Evolutionary conservation across 176 grass and related monocot genomes (phyloP).

Genomic region (Themeda triandra): DNA sequence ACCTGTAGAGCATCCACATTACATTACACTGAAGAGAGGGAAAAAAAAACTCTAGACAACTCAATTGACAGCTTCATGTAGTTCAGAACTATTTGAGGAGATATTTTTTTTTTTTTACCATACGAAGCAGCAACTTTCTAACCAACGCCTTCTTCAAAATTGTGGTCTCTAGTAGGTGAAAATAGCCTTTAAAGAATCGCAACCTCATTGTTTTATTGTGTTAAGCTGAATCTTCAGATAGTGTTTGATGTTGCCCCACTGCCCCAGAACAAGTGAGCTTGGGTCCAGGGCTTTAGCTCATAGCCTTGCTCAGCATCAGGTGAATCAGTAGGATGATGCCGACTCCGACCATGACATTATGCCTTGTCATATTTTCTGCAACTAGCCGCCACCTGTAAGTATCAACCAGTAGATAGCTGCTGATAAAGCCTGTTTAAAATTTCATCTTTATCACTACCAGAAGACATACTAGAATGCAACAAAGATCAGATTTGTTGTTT

Average conservation of each 20-base stretch:
- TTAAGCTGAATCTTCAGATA: neutral
- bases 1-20: neutral
- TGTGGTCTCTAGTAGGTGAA: neutral
- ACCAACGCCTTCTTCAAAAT: neutral
- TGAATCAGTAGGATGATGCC: constrained; percentile 58
- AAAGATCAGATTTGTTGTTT: neutral
- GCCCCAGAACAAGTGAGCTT: neutral
- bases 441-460: constrained; percentile 61
- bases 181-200: neutral
- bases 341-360: constrained; percentile 56
- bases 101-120: neutral
- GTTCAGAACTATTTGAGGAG: neutral
- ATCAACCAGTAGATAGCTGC: constrained; percentile 99
- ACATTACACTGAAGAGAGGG: neutral
- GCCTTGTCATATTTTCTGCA: constrained; percentile 48
- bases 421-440: constrained; percentile 96
- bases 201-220: neutral
- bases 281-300: constrained; percentile 28
- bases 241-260: neutral
- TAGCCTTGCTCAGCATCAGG: constrained; percentile 57
- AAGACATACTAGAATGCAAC: constrained; percentile 20
- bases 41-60: neutral
- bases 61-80: neutral
- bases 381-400: constrained; percentile 87
- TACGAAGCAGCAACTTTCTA: neutral